phyloP scores from a whole-genome alignment of 768 basidiomycete species.

The Pluteus cervinus region DNA sequence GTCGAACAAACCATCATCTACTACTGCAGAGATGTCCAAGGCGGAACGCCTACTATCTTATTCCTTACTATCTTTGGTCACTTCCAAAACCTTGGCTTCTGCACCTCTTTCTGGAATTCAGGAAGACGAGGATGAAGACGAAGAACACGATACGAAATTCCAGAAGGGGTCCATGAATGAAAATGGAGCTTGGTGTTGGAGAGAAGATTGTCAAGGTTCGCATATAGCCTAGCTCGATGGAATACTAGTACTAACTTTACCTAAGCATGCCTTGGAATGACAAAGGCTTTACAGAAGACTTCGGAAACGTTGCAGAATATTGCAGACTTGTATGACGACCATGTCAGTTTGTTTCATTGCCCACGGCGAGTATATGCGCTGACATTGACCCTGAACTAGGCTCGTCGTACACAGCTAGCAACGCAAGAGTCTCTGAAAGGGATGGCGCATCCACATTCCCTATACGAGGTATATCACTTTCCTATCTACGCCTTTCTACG shows the following conservation, averaged over 20 bases:
- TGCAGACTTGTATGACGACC: conserved; percentile 75
- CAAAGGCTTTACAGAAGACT: conserved; percentile 72
- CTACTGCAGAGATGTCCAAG: conserved; percentile 65
- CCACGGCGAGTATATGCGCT: not conserved
- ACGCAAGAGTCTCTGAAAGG: conserved; percentile 74
- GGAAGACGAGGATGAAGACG: conserved; percentile 40
- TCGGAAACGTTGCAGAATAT: conserved; percentile 68
- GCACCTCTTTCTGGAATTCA: conserved; percentile 39
- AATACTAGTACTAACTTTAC: not conserved
- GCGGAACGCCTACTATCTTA: conserved; percentile 71
- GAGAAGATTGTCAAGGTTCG: conserved; percentile 65
- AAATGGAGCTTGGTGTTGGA: conserved; percentile 85
- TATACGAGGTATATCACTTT: conserved; percentile 53
- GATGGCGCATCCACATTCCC: conserved; percentile 67
- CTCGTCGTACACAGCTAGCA: conserved; percentile 61
- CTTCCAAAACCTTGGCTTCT: conserved; percentile 54
- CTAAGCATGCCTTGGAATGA: conserved; percentile 69
- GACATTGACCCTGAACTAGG: conserved; percentile 35
- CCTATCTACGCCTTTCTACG: not conserved
- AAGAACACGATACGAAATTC: conserved; percentile 10
- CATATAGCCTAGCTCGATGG: not conserved
- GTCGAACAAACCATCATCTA: not conserved
- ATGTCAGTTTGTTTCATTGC: conserved; percentile 37
- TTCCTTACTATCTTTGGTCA: conserved; percentile 68
- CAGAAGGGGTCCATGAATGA: conserved; percentile 58